Evolutionary conservation across 1,284 basidiomycete genomes (phyloP).

Genomic region (Thelephora terrestris): DNA sequence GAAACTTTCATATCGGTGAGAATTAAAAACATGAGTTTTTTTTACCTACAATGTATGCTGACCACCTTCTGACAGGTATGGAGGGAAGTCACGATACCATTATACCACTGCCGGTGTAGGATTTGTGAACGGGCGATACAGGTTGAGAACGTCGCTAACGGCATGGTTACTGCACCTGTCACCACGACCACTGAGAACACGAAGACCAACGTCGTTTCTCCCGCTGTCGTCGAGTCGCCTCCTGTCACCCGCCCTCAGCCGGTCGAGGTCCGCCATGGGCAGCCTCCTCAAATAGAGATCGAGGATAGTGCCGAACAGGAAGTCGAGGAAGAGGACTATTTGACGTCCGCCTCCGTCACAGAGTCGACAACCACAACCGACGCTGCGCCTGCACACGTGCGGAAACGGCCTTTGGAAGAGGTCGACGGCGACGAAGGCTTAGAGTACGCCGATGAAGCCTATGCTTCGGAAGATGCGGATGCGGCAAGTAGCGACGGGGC

Average conservation of each 20-base stretch:
- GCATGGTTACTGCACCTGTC: slow-evolving; percentile 14
- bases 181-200: slow-evolving; percentile 10
- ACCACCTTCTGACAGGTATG: slow-evolving; percentile 37
- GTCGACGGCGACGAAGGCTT: slow-evolving; percentile 13
- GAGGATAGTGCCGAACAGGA: slow-evolving; percentile 12
- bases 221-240: too few relatives aligned
- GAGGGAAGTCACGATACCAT: slow-evolving; percentile 59
- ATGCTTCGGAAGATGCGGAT: slow-evolving; percentile 12
- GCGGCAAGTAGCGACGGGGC: slow-evolving; percentile 6
- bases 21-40: slow-evolving; percentile 7
- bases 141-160: slow-evolving; percentile 29
- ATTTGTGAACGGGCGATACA: slow-evolving; percentile 58
- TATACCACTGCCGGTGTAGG: slow-evolving; percentile 61
- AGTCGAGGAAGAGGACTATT: slow-evolving; percentile 3
- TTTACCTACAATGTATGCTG: not conserved
- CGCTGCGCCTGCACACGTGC: not conserved
- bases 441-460: slow-evolving; percentile 14
- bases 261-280: slow-evolving; percentile 11
- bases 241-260: not conserved
- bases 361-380: not conserved
- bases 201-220: too few relatives aligned
- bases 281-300: slow-evolving; percentile 2
- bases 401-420: slow-evolving; percentile 9
- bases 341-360: not conserved
- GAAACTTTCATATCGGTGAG: slow-evolving; percentile 49